Evolutionary conservation across 148 eudicot genomes (phyloP).

Genomic region (Gaultheria prostrata): DNA sequence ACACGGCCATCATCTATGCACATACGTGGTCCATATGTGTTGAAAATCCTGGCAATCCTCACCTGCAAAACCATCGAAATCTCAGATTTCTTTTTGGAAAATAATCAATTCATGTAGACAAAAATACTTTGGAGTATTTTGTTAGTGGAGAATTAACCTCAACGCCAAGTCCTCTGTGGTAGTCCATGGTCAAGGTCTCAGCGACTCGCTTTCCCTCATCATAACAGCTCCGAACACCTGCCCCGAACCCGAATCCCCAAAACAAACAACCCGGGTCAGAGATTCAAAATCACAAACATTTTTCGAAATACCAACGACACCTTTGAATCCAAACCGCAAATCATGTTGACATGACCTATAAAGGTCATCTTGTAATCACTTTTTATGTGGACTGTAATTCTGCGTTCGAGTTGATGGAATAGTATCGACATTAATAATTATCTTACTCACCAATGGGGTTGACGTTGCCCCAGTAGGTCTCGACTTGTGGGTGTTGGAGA

Average conservation of each 20-base stretch:
- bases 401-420: background rate
- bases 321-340: background rate
- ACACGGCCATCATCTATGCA: constrained; percentile 99
- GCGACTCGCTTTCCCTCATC: constrained; percentile 97
- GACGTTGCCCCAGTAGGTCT: constrained; percentile 97
- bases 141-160: constrained; percentile 46
- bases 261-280: background rate
- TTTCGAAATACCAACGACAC: background rate
- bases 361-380: too few relatives aligned
- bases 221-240: constrained; percentile 98
- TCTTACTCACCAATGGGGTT: constrained; percentile 73
- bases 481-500: constrained; percentile 88
- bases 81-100: background rate
- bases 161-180: constrained; percentile 93
- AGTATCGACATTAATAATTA: too few relatives aligned
- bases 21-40: constrained; percentile 97
- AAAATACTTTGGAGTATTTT: too few relatives aligned
- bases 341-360: too few relatives aligned
- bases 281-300: background rate
- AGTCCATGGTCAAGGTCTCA: constrained; percentile 95
- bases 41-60: constrained; percentile 96
- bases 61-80: constrained; percentile 42
- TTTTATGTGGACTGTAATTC: background rate
- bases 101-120: background rate
- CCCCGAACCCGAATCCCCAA: background rate